Evolutionary conservation across 768 basidiomycete species (phyloP).

Genomic region (Kwoniella heveanensis): DNA sequence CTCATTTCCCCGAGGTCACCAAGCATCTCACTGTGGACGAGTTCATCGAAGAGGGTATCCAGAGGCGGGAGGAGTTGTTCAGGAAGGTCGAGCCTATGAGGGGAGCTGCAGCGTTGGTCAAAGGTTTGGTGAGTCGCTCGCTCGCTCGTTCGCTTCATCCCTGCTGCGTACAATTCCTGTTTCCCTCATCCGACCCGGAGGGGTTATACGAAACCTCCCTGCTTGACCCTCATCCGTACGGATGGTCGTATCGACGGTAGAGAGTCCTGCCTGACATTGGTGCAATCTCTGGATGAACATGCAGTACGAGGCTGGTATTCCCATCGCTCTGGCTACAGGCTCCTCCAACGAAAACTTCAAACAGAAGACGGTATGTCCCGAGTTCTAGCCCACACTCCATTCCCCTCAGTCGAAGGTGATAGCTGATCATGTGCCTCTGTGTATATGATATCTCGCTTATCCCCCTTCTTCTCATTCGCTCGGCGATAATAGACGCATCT

Average conservation of each 20-base stretch:
- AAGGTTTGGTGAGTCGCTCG: slow-evolving; percentile 46
- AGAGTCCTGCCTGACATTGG: too few relatives aligned
- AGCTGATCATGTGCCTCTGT: too few relatives aligned
- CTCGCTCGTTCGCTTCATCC: too few relatives aligned
- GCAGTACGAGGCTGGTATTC: slow-evolving; percentile 52
- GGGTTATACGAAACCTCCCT: too few relatives aligned
- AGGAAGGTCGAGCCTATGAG: slow-evolving; percentile 48
- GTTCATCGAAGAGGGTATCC: slow-evolving; percentile 43
- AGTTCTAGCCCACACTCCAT: too few relatives aligned
- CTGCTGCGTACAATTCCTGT: too few relatives aligned
- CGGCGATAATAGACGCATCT: slow-evolving; percentile 40
- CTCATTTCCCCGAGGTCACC: slow-evolving; percentile 40
- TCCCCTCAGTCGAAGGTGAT: too few relatives aligned
- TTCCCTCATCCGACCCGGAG: too few relatives aligned
- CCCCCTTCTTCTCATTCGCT: not conserved
- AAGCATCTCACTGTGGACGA: slow-evolving; percentile 49
- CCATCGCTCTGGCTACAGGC: slow-evolving; percentile 53
- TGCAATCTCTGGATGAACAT: too few relatives aligned
- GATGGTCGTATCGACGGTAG: too few relatives aligned
- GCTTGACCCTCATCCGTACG: too few relatives aligned
- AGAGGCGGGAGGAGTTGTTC: slow-evolving; percentile 44
- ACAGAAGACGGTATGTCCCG: slow-evolving; percentile 47
- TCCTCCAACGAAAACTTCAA: slow-evolving; percentile 38
- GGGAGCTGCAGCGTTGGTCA: slow-evolving; percentile 49
- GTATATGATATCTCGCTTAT: too few relatives aligned